Evolutionary conservation across 208 protist species (phyloP).

Genomic region (Novymonas esmeraldas): DNA sequence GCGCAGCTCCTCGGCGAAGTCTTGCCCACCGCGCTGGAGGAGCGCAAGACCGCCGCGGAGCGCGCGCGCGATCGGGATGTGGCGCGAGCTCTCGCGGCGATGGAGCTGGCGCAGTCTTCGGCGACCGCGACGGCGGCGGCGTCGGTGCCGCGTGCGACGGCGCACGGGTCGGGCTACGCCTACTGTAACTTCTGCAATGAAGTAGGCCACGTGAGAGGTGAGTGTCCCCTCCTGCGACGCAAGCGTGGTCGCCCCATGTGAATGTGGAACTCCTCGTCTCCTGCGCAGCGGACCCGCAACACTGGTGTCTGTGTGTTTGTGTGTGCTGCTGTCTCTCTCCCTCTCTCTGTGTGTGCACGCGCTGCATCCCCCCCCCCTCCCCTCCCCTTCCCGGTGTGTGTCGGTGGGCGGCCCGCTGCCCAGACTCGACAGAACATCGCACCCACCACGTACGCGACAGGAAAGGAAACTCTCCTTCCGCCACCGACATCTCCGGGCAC

Average conservation of each 20-base stretch:
- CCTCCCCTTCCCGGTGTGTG: background rate
- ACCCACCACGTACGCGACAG: too few relatives aligned
- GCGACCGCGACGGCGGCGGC: constrained; percentile 1
- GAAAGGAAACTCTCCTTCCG: too few relatives aligned
- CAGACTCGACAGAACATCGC: too few relatives aligned
- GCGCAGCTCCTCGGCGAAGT: constrained; percentile 48
- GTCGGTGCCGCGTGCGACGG: constrained; percentile 27
- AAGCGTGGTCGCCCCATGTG: constrained; percentile 52
- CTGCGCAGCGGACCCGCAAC: background rate
- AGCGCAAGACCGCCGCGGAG: constrained; percentile 53
- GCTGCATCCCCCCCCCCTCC: background rate
- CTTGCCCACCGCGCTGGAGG: constrained; percentile 34
- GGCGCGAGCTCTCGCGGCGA: too few relatives aligned
- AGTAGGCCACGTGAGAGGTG: constrained; percentile 59
- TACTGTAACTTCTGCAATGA: constrained; percentile 90
- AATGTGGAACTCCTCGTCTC: too few relatives aligned
- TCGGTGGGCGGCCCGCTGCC: too few relatives aligned
- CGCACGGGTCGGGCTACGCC: constrained; percentile 59
- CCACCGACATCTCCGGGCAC: too few relatives aligned
- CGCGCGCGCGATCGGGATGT: constrained; percentile 44
- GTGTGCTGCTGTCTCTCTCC: too few relatives aligned
- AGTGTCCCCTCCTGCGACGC: constrained; percentile 72
- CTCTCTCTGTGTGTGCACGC: too few relatives aligned
- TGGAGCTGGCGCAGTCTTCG: too few relatives aligned
- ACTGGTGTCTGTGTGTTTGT: background rate